Base-by-base conservation (phyloP, 1,139 yeast species). In the Spencermartinsiella ligniputridi region DNA sequence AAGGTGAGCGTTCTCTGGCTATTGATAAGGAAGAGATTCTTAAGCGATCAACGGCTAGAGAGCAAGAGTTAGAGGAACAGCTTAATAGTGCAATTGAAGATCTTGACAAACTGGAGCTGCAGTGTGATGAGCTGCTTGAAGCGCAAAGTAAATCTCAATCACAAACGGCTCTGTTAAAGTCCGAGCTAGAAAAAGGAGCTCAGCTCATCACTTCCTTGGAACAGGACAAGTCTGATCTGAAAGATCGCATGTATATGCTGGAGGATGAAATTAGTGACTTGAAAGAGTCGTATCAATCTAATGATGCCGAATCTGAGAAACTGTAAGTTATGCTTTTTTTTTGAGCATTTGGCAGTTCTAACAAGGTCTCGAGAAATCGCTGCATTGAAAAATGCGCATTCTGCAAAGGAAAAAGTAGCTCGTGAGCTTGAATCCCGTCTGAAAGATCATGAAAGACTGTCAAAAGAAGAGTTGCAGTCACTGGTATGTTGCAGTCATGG, bases 11-110 rank as follows among this genome's bases (percentile, higher is more conserved):
- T 33, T 49, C 53, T 9, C 49, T 70, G 3, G 66, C 76, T n/a
- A 53, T 66, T 5, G 71, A 66, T 37, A 77, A 76, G 50, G 78
- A 76, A 17, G 61, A 58, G 24, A 62, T 70, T 41, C 53, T 78
- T 22, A 63, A 66, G 33, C 63, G 70, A 17, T 62, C 72, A 2
- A 68, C 69, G 42, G 60, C 60, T 18, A 62, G 65, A 13, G 74
- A 72, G 47, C 64, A 67, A 12, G 69, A 66, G 21, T 56, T 76
- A 1, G 70, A 71, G 43, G 64, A 65, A 21, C 64, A 66, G 45
- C 54, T 74, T 18, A 52, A 59, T 2, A 53, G 51, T 3, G 68
- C 71, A 1, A 46, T 61, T 15, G 64, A 61, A 4, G 67, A 67
- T 39, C 60, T 68, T 20, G 68, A 69, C 33, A 54, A 61, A 33